Percentiles rank a stretch among this genome's conserved stretches.
These are phyloP conservation scores for Nicotiana rustica DNA, from an alignment of 305 asterid genomes.

Conservation along the genomic window DNA sequence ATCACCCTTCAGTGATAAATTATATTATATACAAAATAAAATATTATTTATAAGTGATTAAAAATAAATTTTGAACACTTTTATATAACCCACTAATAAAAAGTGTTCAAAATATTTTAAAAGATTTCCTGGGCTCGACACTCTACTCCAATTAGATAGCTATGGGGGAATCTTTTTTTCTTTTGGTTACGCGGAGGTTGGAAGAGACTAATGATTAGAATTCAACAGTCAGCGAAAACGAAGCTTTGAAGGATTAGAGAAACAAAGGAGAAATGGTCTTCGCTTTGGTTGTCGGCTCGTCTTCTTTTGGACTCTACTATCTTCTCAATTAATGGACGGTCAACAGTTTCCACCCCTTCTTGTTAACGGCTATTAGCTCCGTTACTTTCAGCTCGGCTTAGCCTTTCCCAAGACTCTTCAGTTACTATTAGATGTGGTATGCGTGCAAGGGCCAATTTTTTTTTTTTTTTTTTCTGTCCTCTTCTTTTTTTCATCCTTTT, in stretches of 20 bases:
- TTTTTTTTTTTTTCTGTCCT: no score
- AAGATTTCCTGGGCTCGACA: no score
- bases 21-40: no score
- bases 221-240: constrained; percentile 12
- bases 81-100: no score
- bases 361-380: neutral
- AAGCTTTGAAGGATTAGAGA: neutral
- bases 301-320: neutral
- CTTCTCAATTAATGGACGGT: neutral
- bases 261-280: constrained; percentile 11
- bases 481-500: no score
- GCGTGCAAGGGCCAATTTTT: no score
- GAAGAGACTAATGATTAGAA: constrained; percentile 19
- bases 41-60: no score
- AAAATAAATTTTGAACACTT: no score
- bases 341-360: neutral
- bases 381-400: neutral
- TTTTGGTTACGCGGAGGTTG: neutral
- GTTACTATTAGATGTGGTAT: no score
- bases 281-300: neutral
- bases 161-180: neutral
- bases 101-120: no score
- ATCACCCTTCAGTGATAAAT: no score
- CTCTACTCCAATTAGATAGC: no score
- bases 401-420: neutral